Base-by-base conservation (phyloP, 805 yeast genomes). In the Priceomyces medius region DNA sequence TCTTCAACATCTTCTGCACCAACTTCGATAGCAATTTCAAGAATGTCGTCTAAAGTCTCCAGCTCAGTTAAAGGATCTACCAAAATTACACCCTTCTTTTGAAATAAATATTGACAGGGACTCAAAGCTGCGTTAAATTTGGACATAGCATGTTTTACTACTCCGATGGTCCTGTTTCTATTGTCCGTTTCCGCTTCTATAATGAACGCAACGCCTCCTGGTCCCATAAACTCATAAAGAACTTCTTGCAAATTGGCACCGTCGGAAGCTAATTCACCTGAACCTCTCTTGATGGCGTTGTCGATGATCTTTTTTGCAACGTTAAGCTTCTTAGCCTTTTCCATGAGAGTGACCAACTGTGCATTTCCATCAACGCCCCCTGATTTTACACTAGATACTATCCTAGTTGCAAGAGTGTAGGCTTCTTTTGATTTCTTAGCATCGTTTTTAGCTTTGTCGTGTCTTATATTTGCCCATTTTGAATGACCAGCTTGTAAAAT, bases 391-490 rank as follows among this genome's bases (percentile, higher is more conserved):
- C 93, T 85, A 31, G 85, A 73, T 12, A 85, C 80, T 44, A 91
- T 86, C 53, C 80, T 76, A 34, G 80, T 76, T 4, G 97, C 84
- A 55, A 85, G 71, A 50, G 81, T 79, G 52, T 82, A 84, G 4
- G 88, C 81, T 20, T 80, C 71, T 42, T 80, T 76, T 44, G 88
- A 83, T 59, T 79, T 82, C 44, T 76, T 80, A 16, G 88, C 86
- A 65, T 91, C 99, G 55, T 89, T 88, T 48, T 88, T 87, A 41
- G 96, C 96, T 64, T 91, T 91, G 58, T 86, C 93, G 58, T 89
- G 97, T 57, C 89, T 85, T 51, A 93, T 91, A 36, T 86, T 88
- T 32, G 95, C 87, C 99, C 99, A 91, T 63, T 90, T 91, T 27
- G 88, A 84, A 62, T 91, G 99, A 1, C 99, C 99, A 0, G 88